These are phyloP conservation scores for Poronia punctata DNA, from an alignment of 495 filamentous ascomycete genomes.

Conservation along the genomic window DNA sequence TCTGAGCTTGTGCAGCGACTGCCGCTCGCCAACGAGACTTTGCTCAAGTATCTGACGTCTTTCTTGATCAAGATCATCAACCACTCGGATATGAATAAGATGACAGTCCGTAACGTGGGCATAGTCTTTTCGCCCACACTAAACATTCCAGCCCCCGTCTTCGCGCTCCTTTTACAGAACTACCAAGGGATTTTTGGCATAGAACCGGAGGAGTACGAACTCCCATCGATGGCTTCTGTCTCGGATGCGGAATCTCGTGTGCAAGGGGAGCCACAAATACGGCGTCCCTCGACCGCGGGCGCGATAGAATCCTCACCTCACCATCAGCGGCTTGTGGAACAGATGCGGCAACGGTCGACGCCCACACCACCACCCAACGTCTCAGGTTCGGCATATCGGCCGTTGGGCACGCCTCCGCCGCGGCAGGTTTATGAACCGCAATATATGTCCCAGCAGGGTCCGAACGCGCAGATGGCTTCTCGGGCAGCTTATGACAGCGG, in stretches of 20 bases:
- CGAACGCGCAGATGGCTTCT: constrained; percentile 17
- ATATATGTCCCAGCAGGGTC: constrained; percentile 24
- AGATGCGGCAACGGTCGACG: constrained; percentile 29
- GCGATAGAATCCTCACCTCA: constrained; percentile 33
- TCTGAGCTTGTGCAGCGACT: constrained; percentile 78
- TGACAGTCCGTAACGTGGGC: constrained; percentile 94
- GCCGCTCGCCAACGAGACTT: constrained; percentile 68
- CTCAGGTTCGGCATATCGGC: constrained; percentile 30
- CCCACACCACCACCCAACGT: constrained; percentile 37
- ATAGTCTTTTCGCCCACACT: constrained; percentile 98
- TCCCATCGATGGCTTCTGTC: constrained; percentile 30
- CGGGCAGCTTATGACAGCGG: constrained; percentile 37
- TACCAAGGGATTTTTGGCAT: constrained; percentile 79
- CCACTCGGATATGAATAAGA: constrained; percentile 88
- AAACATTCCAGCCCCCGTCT: constrained; percentile 92
- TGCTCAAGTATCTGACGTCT: constrained; percentile 74
- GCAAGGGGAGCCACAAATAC: constrained; percentile 14
- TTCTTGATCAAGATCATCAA: constrained; percentile 87
- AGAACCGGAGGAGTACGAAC: constrained; percentile 51
- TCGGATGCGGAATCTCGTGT: constrained; percentile 15
- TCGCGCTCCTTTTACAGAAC: constrained; percentile 88
- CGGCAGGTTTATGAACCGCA: constrained; percentile 31
- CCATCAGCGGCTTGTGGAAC: constrained; percentile 37
- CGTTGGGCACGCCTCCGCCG: constrained; percentile 38
- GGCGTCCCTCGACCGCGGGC: constrained; percentile 36